A percentile compares a stretch with the other conserved stretches of the same genome.
Evolutionary conservation across 352 stramenopile species (phyloP).

Genomic region (Achlya hypogyna): DNA sequence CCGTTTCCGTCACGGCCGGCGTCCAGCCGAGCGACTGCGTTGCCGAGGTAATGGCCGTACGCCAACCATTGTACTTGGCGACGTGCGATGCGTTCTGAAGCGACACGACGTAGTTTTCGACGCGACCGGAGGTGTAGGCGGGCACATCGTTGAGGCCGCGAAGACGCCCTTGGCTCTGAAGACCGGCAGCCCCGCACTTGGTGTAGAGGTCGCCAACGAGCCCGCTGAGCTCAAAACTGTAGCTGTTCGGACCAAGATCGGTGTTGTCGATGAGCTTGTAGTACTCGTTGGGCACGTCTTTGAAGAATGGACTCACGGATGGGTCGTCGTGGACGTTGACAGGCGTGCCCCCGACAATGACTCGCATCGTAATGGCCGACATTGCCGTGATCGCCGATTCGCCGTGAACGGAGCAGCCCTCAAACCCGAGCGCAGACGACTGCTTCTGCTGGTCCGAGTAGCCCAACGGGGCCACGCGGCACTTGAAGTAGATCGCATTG

Average conservation of each 20-base stretch:
- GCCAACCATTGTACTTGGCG: neutral
- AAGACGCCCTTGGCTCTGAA: neutral
- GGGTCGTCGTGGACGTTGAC: conserved; percentile 10
- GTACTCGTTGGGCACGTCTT: conserved; percentile 49
- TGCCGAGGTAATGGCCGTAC: neutral
- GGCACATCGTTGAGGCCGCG: neutral
- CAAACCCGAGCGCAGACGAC: conserved; percentile 45
- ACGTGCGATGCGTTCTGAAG: neutral
- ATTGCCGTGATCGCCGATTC: conserved; percentile 37
- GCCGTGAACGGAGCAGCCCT: conserved; percentile 26
- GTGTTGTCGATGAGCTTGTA: conserved; percentile 61
- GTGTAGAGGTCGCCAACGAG: conserved; percentile 65
- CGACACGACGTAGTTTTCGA: neutral
- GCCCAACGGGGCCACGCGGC: conserved; percentile 46
- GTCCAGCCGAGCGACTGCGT: neutral
- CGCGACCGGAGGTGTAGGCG: neutral
- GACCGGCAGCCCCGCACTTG: conserved; percentile 30
- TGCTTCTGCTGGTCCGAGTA: conserved; percentile 42
- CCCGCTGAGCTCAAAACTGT: conserved; percentile 78
- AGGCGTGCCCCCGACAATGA: neutral
- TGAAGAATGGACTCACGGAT: conserved; percentile 33
- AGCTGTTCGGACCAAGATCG: conserved; percentile 66
- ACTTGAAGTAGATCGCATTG: conserved; percentile 80
- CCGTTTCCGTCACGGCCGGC: neutral
- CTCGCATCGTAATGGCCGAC: conserved; percentile 40